Conservation (phyloP, 768 basidiomycete genomes). For the Boletus pseudopeckii region DNA sequence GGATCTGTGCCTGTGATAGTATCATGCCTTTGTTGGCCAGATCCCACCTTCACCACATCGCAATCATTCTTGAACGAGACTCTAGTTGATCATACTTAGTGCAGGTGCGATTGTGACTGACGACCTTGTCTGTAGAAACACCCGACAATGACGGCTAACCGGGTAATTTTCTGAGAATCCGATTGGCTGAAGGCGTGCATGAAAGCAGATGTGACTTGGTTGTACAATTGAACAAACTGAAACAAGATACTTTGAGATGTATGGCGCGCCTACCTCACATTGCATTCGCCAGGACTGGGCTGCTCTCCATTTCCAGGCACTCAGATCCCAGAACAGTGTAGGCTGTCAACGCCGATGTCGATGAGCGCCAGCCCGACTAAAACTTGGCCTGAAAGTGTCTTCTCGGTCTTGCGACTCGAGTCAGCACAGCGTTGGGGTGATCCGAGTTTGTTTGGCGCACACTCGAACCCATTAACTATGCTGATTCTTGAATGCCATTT, state of each 20-base stretch:
- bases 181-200: background rate
- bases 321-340: background rate
- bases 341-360: background rate
- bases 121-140: background rate
- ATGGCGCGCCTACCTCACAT: background rate
- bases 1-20: slow-evolving; percentile 5
- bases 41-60: background rate
- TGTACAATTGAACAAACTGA: background rate
- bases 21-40: slow-evolving; percentile 4
- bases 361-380: background rate
- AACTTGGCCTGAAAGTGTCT: background rate
- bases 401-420: background rate
- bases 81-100: background rate
- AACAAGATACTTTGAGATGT: background rate
- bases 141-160: background rate
- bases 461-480: background rate
- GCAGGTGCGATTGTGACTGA: slow-evolving; percentile 1
- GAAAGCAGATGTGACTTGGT: background rate
- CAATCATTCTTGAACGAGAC: background rate
- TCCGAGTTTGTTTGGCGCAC: background rate
- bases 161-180: background rate
- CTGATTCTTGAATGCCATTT: slow-evolving; percentile 1
- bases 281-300: too few species aligned
- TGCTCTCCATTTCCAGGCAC: background rate
- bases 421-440: background rate